Percentiles rank a stretch among this genome's conserved stretches.
Evolutionary conservation across 1,284 basidiomycete species (phyloP).

Genomic region (Ustilago vetiveriae): DNA sequence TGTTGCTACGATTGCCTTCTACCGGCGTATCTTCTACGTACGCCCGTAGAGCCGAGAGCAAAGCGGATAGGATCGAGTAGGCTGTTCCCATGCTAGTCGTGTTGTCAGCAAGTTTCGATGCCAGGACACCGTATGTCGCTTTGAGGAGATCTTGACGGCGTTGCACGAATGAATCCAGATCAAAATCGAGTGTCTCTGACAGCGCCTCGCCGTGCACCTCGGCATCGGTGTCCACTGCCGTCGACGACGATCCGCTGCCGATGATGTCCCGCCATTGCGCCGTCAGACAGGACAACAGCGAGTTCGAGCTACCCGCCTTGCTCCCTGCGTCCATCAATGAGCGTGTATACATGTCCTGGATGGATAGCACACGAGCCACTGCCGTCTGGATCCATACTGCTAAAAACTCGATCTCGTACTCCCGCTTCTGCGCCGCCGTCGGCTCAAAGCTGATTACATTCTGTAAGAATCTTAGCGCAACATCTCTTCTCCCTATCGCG

Average conservation of each 20-base stretch:
- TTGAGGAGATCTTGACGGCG: constrained; percentile 12
- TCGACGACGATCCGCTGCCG: neutral
- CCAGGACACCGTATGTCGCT: constrained; percentile 8
- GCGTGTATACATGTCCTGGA: constrained; percentile 48
- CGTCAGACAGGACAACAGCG: constrained; percentile 5
- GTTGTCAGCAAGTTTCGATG: constrained; percentile 1
- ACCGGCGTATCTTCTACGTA: constrained; percentile 36
- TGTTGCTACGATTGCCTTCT: neutral
- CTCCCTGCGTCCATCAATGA: constrained; percentile 14
- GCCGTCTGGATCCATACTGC: constrained; percentile 56
- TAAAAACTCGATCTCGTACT: constrained; percentile 46
- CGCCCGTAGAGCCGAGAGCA: constrained; percentile 30
- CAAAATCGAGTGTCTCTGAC: neutral
- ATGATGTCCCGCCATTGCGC: constrained; percentile 4
- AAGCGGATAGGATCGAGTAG: constrained; percentile 37
- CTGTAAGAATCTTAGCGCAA: constrained; percentile 77
- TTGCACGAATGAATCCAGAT: constrained; percentile 15
- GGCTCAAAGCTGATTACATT: constrained; percentile 76
- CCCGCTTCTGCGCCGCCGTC: constrained; percentile 13
- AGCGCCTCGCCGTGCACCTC: neutral
- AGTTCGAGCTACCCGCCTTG: neutral
- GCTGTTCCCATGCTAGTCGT: constrained; percentile 13
- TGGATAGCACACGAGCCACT: constrained; percentile 40
- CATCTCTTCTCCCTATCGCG: constrained; percentile 72
- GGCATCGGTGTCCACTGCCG: neutral